Evolutionary conservation across 768 basidiomycete species (phyloP), one percentile per base, ranked within the genome.

Genomic region (Russula ochroleuca): DNA sequence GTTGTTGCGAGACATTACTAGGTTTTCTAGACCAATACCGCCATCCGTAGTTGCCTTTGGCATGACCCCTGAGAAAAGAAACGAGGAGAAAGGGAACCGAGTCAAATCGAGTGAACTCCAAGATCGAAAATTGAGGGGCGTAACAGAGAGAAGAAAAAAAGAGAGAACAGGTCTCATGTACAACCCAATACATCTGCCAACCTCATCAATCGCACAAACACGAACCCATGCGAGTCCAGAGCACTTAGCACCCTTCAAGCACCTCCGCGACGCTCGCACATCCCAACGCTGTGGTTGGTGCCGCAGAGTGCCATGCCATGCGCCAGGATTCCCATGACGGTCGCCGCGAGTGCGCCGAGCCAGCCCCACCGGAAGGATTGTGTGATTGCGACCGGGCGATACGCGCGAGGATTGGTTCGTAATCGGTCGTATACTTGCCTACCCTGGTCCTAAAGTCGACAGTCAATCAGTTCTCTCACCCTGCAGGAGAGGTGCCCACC

Each of bases 391-490:
- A 35, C n/a, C n/a, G n/a, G n/a, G 33, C 77, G 79, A 95, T 85
- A 33, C 91, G 81, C 73, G 94, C 93, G 70, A 97, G 94, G 38
- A 97, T 89, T 3, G 87, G 85, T 76, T 98, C 94, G 64, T 81
- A 82, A 70, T 95, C 93, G 1, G 83, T 83, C 73, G 85, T 87
- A 72, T 90, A 93, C 73, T 93, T 88, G 4, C 94, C 95, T 89
- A 98, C 1, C 86, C 87, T 0, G 81, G 80, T 0, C 86, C 83
- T 83, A 15, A 52, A 3, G 15, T 5, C 13, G 21, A 50, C 19
- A 28, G 37, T 61, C 49, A 67, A 49, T 21, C 21, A 23, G 19
- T 0, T 0, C 14, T 2, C 54, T 23, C 47, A 23, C n/a, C 11
- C 50, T 6, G 38, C 19, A 3, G 23, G 28, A 43, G 11, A 25